Percentiles rank a stretch among this genome's conserved stretches.
These are phyloP conservation scores for Trichoderma sp. DNA, from an alignment of 2,329 filamentous ascomycete species.

Conservation along the genomic window DNA sequence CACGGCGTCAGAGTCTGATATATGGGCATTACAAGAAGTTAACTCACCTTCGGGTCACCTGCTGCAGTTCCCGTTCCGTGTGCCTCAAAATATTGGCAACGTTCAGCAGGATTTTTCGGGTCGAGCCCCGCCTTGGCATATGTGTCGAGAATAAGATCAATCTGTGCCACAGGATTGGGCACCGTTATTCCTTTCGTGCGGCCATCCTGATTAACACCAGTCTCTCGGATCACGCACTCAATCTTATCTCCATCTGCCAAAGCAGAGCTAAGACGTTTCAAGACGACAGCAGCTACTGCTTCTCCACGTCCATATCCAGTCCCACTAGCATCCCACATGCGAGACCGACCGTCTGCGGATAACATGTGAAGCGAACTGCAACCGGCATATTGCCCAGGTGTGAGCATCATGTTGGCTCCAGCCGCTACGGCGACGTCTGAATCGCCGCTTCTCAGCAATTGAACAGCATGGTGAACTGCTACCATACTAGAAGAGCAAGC, in stretches of 20 bases:
- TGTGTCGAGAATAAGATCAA: not conserved
- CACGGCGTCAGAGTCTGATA: too few relatives aligned
- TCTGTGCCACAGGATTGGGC: slow-evolving; percentile 1
- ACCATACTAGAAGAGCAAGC: slow-evolving; percentile 49
- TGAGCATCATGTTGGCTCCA: slow-evolving; percentile 60
- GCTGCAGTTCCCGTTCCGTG: slow-evolving; percentile 16
- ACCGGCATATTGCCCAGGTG: slow-evolving; percentile 9
- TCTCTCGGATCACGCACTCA: slow-evolving; percentile 6
- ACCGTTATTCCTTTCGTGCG: not conserved
- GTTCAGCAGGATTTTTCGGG: slow-evolving; percentile 24
- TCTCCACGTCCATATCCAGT: not conserved
- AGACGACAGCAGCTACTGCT: not conserved
- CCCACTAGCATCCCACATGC: not conserved
- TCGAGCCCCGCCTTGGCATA: slow-evolving; percentile 29
- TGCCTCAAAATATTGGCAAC: slow-evolving; percentile 29
- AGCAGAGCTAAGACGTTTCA: not conserved
- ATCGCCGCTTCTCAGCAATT: slow-evolving; percentile 25
- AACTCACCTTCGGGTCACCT: too few relatives aligned
- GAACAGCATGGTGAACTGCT: slow-evolving; percentile 42
- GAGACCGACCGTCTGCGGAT: not conserved
- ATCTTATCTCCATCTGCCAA: slow-evolving; percentile 14
- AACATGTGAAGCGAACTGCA: too few relatives aligned
- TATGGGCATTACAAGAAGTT: too few relatives aligned
- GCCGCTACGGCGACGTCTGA: not conserved
- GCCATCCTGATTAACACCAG: slow-evolving; percentile 8